Conservation (phyloP, 805 yeast genomes). For the Cephaloascus albidus region DNA sequence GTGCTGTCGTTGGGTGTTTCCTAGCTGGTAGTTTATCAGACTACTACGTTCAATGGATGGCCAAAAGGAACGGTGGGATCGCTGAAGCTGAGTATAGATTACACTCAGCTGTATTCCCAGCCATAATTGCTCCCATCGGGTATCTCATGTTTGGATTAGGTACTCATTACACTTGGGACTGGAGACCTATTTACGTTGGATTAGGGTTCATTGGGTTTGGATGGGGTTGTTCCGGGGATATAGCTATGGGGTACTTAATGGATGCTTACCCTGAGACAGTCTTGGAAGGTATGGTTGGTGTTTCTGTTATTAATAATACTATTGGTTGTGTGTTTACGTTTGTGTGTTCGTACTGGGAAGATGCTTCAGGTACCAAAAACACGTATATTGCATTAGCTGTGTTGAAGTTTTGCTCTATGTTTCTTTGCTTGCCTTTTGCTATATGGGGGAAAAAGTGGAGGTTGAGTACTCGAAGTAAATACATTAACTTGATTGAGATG, state of each 20-base stretch:
- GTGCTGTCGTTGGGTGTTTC: constrained; percentile 58
- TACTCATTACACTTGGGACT: constrained; percentile 40
- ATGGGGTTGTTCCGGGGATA: constrained; percentile 65
- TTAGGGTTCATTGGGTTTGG: constrained; percentile 60
- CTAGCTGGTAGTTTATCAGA: constrained; percentile 57
- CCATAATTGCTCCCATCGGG: constrained; percentile 53
- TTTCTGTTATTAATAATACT: constrained; percentile 52
- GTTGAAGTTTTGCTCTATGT: constrained; percentile 49
- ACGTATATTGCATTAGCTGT: constrained; percentile 55
- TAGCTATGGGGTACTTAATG: constrained; percentile 59
- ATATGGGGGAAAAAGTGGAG: constrained; percentile 53
- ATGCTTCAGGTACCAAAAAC: constrained; percentile 44
- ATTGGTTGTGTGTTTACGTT: constrained; percentile 62
- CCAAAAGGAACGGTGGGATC: constrained; percentile 50
- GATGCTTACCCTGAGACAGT: constrained; percentile 62
- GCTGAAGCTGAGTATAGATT: constrained; percentile 59
- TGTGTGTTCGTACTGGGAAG: constrained; percentile 52
- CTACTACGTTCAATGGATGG: constrained; percentile 50
- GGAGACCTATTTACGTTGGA: constrained; percentile 50
- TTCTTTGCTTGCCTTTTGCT: constrained; percentile 47
- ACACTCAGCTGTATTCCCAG: constrained; percentile 46
- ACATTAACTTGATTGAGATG: constrained; percentile 41
- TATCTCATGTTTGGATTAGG: constrained; percentile 58
- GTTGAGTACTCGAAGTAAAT: constrained; percentile 46
- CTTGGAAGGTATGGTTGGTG: constrained; percentile 65